Base-by-base conservation (phyloP, 257 asterid genomes). In the Nicotiana undulata region DNA sequence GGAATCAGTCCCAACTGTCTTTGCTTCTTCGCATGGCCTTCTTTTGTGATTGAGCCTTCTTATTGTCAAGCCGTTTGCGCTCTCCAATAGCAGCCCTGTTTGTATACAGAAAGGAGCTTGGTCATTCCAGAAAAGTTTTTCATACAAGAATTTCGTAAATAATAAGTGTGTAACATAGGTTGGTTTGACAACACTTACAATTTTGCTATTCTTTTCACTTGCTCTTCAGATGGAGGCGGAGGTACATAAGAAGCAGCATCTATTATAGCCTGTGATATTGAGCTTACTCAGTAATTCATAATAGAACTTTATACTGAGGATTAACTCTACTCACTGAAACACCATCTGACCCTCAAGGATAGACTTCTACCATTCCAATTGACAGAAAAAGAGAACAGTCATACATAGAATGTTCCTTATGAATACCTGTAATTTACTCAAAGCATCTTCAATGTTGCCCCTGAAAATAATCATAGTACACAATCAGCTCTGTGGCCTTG, bases 201-300 rank as follows among this genome's bases (percentile, higher is more conserved):
- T 84, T 88, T 86, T 18, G 81, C 64, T 31, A 96, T 91, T 90
- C 86, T 91, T 86, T 87, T 90, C 77, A 87, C 86, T 4, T 90
- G 90, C 89, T 92, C 98, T 86, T 86, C 87, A 55, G 99, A 89
- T 83, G 97, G 99, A 85, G 98, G 95, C 28, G 91, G 92, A 8
- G 99, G 98, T 32, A 91, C 98, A 78, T 96, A 96, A 3, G 98
- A 92, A 77, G 99, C 99, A 82, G 90, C 97, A 80, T 96, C 98
- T 65, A 96, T 92, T 83, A 96, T 96, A 65, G 88, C 97, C 99
- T 96, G 93, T 78, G 80, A 67, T 85, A 80, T 83, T 32, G 85
- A 82, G 81, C 76, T 26, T 29, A 81, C 64, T 83, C 70, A 49
- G 60, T 9, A 49, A 49, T 66, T 75, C 31, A 13, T 52, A 20